phyloP scores from a whole-genome alignment of 495 filamentous ascomycete genomes.

The Viridothelium virens region DNA sequence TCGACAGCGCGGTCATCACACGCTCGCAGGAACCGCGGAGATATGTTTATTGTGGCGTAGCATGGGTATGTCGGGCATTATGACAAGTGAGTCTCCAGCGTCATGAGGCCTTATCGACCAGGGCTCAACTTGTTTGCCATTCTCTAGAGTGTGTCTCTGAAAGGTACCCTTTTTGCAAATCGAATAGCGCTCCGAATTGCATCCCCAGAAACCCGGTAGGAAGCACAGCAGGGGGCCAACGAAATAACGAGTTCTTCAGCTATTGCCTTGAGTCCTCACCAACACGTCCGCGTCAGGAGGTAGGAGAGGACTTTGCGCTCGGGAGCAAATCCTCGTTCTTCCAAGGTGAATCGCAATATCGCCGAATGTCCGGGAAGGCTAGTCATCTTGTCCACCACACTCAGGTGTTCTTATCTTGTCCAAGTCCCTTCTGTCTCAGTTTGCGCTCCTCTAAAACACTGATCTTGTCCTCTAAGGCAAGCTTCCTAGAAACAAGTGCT shows the following conservation, averaged over 20 bases:
- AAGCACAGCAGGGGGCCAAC: no score
- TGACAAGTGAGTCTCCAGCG: neutral
- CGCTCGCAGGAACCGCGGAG: no score
- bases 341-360: neutral
- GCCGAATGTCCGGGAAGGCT: neutral
- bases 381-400: neutral
- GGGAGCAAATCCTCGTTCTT: no score
- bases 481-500: neutral
- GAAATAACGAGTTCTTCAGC: no score
- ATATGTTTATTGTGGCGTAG: neutral
- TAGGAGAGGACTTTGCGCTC: no score
- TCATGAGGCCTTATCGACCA: neutral
- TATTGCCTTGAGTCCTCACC: no score
- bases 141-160: neutral
- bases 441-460: neutral
- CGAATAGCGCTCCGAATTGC: no score
- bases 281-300: no score
- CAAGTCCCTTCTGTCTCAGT: neutral
- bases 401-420: neutral
- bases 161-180: no score
- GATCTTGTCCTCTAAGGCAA: conserved; percentile 1
- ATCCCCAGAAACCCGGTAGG: no score
- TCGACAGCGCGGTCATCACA: no score
- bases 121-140: neutral
- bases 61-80: neutral